A percentile compares a stretch with the other conserved stretches of the same genome.
Evolutionary conservation across 306 rosid genomes (phyloP).

Genomic region (Potentilla sterilis): DNA sequence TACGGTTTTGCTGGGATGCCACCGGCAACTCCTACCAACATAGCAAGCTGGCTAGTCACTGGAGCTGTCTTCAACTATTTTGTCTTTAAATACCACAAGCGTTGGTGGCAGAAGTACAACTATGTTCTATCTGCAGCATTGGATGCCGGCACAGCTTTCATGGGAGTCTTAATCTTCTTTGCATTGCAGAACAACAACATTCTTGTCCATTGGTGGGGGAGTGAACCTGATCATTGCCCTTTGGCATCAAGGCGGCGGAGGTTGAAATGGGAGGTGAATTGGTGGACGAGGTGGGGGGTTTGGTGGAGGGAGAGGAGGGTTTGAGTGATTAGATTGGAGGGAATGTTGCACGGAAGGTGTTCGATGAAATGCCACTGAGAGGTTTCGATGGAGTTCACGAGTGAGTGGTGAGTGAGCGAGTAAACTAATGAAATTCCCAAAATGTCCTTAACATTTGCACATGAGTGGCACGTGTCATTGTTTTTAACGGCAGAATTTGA

Average conservation of each 20-base stretch:
- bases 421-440: no score
- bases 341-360: no score
- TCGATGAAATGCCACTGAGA: constrained; percentile 89
- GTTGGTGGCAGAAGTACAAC: constrained; percentile 98
- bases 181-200: constrained; percentile 66
- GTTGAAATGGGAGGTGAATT: background rate
- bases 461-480: no score
- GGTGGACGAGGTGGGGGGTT: no score
- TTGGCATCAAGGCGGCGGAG: constrained; percentile 49
- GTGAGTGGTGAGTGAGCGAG: constrained; percentile 27
- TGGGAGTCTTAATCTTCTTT: constrained; percentile 87
- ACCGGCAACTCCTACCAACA: constrained; percentile 94
- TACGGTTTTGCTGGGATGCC: constrained; percentile 99
- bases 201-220: constrained; percentile 86
- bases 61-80: constrained; percentile 91
- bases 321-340: no score
- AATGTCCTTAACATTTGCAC: no score
- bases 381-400: constrained; percentile 43
- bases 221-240: constrained; percentile 78
- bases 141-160: constrained; percentile 95
- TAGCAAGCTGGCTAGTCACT: constrained; percentile 90
- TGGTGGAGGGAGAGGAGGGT: no score
- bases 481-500: no score
- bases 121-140: constrained; percentile 87
- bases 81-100: constrained; percentile 69